Percentiles rank a stretch among this genome's conserved stretches.
Evolutionary conservation across 352 stramenopile species (phyloP).

Genomic region (Pythium vanterpoolii): DNA sequence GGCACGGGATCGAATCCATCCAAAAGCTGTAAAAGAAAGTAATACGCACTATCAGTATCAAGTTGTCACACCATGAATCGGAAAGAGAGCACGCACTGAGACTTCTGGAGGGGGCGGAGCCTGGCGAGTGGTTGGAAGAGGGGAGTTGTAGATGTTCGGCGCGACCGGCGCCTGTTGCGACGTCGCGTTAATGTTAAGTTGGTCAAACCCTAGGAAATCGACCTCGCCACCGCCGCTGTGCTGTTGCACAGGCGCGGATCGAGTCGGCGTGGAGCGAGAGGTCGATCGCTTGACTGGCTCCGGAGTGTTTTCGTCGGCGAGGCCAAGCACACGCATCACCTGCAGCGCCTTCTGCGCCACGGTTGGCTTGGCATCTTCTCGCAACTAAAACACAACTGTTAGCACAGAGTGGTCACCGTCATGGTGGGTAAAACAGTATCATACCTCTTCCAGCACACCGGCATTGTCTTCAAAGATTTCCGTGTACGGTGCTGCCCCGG

Average conservation of each 20-base stretch:
- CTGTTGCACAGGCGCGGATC: constrained; percentile 20
- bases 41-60: background rate
- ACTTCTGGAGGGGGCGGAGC: constrained; percentile 37
- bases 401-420: background rate
- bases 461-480: constrained; percentile 84
- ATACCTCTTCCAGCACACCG: constrained; percentile 74
- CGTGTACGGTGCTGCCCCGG: constrained; percentile 57
- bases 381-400: constrained; percentile 29
- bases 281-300: constrained; percentile 17
- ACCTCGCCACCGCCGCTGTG: constrained; percentile 34
- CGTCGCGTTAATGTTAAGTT: constrained; percentile 40
- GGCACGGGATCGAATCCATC: constrained; percentile 18
- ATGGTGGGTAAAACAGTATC: background rate
- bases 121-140: constrained; percentile 5
- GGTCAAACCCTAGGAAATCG: constrained; percentile 75
- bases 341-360: constrained; percentile 76
- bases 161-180: constrained; percentile 10
- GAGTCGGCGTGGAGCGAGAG: constrained; percentile 7
- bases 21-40: constrained; percentile 13
- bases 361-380: constrained; percentile 72
- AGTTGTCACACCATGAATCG: background rate
- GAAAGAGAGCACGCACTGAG: constrained; percentile 36
- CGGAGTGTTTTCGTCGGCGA: constrained; percentile 47
- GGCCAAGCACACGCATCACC: constrained; percentile 62
- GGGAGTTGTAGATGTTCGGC: constrained; percentile 23